phyloP scores from a whole-genome alignment of 2,329 filamentous ascomycete genomes.

The Aureobasidium leucospermi region DNA sequence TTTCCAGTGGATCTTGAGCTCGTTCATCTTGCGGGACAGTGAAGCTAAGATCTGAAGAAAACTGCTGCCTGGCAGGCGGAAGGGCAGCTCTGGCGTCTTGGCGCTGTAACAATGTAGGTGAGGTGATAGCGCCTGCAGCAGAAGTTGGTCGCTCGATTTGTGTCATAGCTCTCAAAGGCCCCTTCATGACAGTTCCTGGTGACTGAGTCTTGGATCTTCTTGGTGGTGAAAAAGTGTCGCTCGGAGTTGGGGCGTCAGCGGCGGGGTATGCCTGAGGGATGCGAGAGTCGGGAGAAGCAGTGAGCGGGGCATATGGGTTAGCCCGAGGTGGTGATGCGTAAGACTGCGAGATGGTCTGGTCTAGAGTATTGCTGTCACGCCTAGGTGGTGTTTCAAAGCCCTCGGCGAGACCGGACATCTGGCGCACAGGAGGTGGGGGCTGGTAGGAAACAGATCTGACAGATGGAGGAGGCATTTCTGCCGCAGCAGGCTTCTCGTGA shows the following conservation, averaged over 20 bases:
- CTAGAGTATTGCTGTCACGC: constrained; percentile 2
- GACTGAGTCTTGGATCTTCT: constrained; percentile 52
- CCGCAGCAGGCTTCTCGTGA: constrained; percentile 27
- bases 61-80: constrained; percentile 32
- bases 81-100: constrained; percentile 30
- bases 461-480: constrained; percentile 14
- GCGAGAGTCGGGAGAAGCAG: constrained; percentile 9
- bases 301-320: constrained; percentile 2
- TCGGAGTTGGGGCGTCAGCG: neutral
- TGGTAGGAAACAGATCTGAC: constrained; percentile 13
- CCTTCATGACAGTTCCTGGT: constrained; percentile 47
- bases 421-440: neutral
- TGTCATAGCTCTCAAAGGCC: constrained; percentile 37
- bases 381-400: constrained; percentile 2
- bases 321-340: constrained; percentile 8
- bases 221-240: constrained; percentile 28
- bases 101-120: constrained; percentile 29
- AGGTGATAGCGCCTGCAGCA: constrained; percentile 25
- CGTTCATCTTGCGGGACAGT: constrained; percentile 50
- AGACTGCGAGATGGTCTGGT: neutral
- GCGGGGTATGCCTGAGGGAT: neutral
- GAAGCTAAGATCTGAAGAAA: constrained; percentile 47
- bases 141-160: constrained; percentile 48
- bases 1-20: constrained; percentile 65
- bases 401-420: neutral